Percentiles rank a stretch among this genome's conserved stretches.
Evolutionary conservation across 768 basidiomycete species (phyloP).

Genomic region (Amanita thiersii): DNA sequence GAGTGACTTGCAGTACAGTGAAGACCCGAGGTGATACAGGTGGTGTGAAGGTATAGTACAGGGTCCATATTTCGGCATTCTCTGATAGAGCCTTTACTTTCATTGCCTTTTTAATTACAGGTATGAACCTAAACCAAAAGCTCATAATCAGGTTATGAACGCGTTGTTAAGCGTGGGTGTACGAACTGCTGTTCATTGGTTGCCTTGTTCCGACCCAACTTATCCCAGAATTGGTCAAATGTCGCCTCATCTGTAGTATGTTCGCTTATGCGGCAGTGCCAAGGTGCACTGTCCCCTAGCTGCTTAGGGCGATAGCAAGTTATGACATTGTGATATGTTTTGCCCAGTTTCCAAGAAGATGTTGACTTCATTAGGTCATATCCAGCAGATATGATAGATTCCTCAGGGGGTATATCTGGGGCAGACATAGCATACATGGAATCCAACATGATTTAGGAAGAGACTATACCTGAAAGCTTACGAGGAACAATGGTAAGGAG

Average conservation of each 20-base stretch:
- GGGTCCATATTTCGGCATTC: constrained; percentile 59
- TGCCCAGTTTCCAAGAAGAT: constrained; percentile 59
- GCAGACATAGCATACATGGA: not conserved
- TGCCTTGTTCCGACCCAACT: constrained; percentile 57
- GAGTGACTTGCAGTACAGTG: constrained; percentile 62
- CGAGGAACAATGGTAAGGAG: constrained; percentile 19
- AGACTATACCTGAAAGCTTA: constrained; percentile 18
- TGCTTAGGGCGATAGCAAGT: constrained; percentile 46
- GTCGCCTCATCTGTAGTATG: constrained; percentile 59
- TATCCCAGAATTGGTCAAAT: constrained; percentile 69
- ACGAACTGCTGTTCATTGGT: constrained; percentile 61
- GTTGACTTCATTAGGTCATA: constrained; percentile 49
- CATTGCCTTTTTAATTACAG: constrained; percentile 53
- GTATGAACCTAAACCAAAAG: constrained; percentile 48
- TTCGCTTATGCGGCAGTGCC: constrained; percentile 63
- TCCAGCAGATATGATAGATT: constrained; percentile 44
- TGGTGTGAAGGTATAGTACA: constrained; percentile 66
- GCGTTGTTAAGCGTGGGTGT: not conserved
- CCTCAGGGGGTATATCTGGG: constrained; percentile 56
- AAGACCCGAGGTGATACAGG: constrained; percentile 70
- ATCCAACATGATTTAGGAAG: not conserved
- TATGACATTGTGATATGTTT: constrained; percentile 52
- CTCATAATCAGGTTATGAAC: not conserved
- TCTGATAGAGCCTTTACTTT: constrained; percentile 56
- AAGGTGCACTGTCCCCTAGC: constrained; percentile 47